Evolutionary conservation across 73 alveolate genomes (phyloP).

Genomic region (Uronychia binucleata): DNA sequence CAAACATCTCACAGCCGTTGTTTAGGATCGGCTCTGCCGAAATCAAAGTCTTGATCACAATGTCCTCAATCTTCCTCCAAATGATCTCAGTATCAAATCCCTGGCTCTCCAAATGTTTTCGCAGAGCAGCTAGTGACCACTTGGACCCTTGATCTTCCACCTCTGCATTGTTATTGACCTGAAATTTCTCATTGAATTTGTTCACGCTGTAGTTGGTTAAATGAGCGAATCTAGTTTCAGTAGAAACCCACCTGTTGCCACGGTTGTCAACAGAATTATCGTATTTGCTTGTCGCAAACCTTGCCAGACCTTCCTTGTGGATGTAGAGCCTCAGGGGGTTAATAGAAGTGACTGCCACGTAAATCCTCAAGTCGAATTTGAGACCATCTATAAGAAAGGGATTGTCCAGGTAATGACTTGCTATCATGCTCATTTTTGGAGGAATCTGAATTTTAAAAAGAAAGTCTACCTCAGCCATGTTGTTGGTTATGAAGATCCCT

Average conservation of each 20-base stretch:
- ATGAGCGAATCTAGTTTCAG: conserved; percentile 64
- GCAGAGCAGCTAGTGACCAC: conserved; percentile 78
- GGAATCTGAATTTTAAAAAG: background rate
- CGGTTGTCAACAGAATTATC: conserved; percentile 11
- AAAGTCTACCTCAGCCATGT: conserved; percentile 13
- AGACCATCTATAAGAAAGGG: conserved; percentile 86
- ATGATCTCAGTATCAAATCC: conserved; percentile 73
- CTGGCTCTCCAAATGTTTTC: conserved; percentile 74
- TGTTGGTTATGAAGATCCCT: conserved; percentile 73
- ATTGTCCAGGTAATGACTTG: conserved; percentile 72
- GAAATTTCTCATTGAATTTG: conserved; percentile 82
- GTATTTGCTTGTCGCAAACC: conserved; percentile 84
- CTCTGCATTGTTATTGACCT: conserved; percentile 57
- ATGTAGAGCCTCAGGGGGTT: conserved; percentile 84
- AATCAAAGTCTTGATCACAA: conserved; percentile 72
- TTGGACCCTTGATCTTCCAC: conserved; percentile 87
- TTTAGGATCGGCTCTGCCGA: conserved; percentile 70
- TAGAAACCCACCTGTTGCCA: conserved; percentile 63
- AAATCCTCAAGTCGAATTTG: conserved; percentile 87
- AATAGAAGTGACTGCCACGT: conserved; percentile 83
- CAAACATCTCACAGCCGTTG: conserved; percentile 78
- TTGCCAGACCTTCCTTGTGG: conserved; percentile 83
- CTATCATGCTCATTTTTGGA: conserved; percentile 47
- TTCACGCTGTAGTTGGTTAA: conserved; percentile 84
- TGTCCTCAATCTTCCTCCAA: conserved; percentile 80